phyloP scores from a whole-genome alignment of 2,329 filamentous ascomycete genomes.

The Cladosporium sp. region DNA sequence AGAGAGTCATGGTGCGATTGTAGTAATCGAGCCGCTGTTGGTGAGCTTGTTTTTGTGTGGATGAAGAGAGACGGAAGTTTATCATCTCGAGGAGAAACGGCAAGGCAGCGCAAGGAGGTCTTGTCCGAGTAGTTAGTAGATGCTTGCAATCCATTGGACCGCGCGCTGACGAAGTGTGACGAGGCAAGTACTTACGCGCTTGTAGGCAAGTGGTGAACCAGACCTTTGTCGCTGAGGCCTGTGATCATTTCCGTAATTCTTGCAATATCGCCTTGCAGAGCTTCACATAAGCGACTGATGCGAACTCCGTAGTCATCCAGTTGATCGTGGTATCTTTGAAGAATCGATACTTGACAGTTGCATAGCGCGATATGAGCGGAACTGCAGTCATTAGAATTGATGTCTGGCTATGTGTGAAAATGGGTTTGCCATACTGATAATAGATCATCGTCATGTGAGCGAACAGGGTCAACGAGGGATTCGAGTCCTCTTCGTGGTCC shows the following conservation, averaged over 20 bases:
- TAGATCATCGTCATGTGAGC: background rate
- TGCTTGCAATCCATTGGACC: background rate
- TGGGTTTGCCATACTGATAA: background rate
- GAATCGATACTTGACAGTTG: background rate
- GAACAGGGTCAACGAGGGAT: background rate
- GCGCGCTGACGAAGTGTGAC: background rate
- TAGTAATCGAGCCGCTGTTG: background rate
- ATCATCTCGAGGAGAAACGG: background rate
- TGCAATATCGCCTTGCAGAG: background rate
- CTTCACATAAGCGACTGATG: background rate
- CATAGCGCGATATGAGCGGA: background rate
- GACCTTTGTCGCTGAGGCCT: background rate
- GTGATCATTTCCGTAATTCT: background rate
- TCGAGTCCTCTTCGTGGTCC: background rate
- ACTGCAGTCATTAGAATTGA: background rate
- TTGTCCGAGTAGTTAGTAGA: background rate
- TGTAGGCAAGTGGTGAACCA: background rate
- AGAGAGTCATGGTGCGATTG: background rate
- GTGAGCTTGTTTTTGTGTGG: background rate
- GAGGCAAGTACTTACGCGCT: background rate
- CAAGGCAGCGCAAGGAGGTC: background rate
- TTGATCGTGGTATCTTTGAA: background rate
- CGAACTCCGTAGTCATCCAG: background rate
- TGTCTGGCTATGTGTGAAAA: background rate
- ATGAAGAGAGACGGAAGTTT: background rate